Conservation (phyloP, 2,329 filamentous ascomycete genomes). For the Diaporthe australafricana region DNA sequence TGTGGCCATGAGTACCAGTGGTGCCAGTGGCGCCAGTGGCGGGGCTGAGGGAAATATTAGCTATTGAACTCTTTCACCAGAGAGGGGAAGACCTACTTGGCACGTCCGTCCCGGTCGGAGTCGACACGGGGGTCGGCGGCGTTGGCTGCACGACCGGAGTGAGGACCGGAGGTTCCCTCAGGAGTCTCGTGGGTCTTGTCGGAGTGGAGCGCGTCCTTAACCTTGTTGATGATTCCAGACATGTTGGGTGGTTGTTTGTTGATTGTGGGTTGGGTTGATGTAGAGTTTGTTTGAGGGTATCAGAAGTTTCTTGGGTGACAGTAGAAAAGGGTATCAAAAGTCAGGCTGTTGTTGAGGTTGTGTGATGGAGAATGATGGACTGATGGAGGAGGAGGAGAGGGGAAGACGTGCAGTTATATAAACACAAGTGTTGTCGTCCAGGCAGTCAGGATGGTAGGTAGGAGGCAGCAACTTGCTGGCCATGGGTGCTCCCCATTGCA, state of each 20-base stretch:
- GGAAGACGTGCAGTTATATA: constrained; percentile 11
- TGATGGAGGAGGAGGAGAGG: not conserved
- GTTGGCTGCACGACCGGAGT: constrained; percentile 57
- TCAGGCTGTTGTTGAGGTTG: not conserved
- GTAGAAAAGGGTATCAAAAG: not conserved
- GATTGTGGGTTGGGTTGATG: constrained; percentile 27
- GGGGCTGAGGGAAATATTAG: constrained; percentile 35
- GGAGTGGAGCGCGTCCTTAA: constrained; percentile 65
- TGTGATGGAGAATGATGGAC: not conserved
- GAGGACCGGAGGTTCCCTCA: constrained; percentile 53
- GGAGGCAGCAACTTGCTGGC: not conserved
- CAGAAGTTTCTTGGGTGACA: not conserved
- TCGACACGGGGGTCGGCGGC: constrained; percentile 63
- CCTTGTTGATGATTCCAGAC: constrained; percentile 69
- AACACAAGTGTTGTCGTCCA: not conserved
- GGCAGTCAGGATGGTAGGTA: not conserved
- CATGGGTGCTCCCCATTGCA: constrained; percentile 10
- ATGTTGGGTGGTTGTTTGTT: constrained; percentile 54
- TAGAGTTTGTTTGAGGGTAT: constrained; percentile 36
- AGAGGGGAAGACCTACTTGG: constrained; percentile 34
- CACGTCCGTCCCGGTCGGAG: constrained; percentile 58
- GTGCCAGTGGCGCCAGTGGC: constrained; percentile 37
- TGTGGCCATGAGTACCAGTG: not conserved
- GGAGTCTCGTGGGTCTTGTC: constrained; percentile 51
- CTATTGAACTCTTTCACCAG: constrained; percentile 41